Base-by-base conservation (phyloP, 163 green algal genomes). In the Scenedesmus sp. region DNA sequence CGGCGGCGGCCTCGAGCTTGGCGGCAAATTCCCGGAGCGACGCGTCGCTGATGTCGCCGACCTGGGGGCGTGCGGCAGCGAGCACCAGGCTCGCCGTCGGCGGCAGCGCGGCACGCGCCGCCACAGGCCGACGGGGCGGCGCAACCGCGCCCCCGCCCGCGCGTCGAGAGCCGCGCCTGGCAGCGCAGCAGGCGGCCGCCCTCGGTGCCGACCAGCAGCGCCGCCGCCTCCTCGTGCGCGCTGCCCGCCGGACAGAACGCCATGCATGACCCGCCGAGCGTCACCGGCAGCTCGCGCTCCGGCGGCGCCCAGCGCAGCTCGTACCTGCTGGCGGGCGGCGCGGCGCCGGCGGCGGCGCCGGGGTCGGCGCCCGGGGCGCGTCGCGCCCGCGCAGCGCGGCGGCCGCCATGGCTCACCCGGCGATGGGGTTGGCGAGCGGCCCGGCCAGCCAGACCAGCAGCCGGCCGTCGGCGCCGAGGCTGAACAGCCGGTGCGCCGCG, bases 401-500 rank as follows among this genome's bases (percentile, higher is more conserved):
- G 15, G 45, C 45, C 17, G 45, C 45, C 17, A 54, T 17, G 17
- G 14, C 17, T 17, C 17, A 91, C 83, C 84, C 89, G 66, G 87
- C 89, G 26, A 93, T 10, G 2, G 87, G 87, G 28, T 76, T 70
- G 14, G 83, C 65, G 29, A 90, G 50, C 58, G 89, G 86, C 44
- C 84, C 78, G 85, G 85, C 91, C 3, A 73, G 70, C 89, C 89
- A 94, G 18, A 91, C 80, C 31, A 94, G 81, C 45, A 94, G 80
- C 5, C 82, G 75, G 7, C 89, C 89, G 60, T 94, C 89, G 13
- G 79, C 81, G 5, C 81, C 85, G 15, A 92, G 77, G 14, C 84
- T 91, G 63, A 94, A 79, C 24, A 94, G 56, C 29, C 88, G 77
- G 80, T 91, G 91, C n/a, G 85, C 74, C 33, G 90, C 79, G n/a